Base-by-base conservation (phyloP, 176 grass and related monocot genomes). In the Puccinellia tenuiflora region DNA sequence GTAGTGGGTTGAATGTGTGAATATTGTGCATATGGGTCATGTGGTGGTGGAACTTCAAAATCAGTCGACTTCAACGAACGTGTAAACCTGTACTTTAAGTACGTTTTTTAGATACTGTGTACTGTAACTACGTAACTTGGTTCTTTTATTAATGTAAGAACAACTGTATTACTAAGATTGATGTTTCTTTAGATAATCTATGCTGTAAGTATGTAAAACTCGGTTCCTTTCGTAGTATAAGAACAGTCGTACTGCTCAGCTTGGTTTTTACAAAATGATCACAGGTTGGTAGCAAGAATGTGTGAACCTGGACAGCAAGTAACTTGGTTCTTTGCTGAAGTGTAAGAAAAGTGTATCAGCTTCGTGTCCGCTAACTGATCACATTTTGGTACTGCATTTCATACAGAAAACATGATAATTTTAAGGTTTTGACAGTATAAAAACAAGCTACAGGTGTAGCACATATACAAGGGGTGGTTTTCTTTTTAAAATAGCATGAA, bases 51-150 rank as follows among this genome's bases (percentile, higher is more conserved):
- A 87, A 80, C 68, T 80, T 35, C 14, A 83, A 83, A 83, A 90
- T 87, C 88, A 51, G 88, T 75, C 88, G 88, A 90, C 88, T 87
- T 87, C 75, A 87, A 90, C 57, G 40, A 62, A 62, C 75, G 68
- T 84, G 56, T 70, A 70, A 53, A 51, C 68, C 40, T 80, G 75
- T 80, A 70, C 70, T 85, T 40, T 81, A 85, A 81, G 45, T 81
- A 15, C 14, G 12, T 59, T 31, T 48, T 26, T 31, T 74, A 10
- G 71, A 31, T 17, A 20, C 31, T 50, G 3, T 30, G 15, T 30
- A 31, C 43, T 73, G 43, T 5, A 73, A 73, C 42, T 46, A 48
- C 10, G 42, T 31, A 12, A 33, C 25, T 74, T 74, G 45, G 71
- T 74, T 74, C 8, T 51, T 31, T 50, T 51, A 9, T 51, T 51